Conservation (phyloP, 352 stramenopile species). For the Globisporangium emineosum region DNA sequence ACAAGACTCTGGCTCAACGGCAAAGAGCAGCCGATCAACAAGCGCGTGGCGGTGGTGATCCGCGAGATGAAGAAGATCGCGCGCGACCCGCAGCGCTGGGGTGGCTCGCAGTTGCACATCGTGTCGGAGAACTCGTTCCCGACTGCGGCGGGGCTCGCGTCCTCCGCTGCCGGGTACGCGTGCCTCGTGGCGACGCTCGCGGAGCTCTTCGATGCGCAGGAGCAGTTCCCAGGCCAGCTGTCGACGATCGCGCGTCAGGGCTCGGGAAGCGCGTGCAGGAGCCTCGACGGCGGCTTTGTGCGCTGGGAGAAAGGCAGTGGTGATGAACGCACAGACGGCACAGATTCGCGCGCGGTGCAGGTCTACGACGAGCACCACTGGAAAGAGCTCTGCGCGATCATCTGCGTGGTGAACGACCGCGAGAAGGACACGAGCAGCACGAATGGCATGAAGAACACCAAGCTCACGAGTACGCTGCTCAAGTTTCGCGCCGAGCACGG, state of each 20-base stretch:
- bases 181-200: constrained; percentile 90
- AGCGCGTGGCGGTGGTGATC: constrained; percentile 80
- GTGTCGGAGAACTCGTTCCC: constrained; percentile 98
- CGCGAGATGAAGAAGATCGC: constrained; percentile 59
- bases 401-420: constrained; percentile 95
- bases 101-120: constrained; percentile 84
- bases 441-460: constrained; percentile 93
- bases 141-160: constrained; percentile 96
- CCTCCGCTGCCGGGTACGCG: constrained; percentile 96
- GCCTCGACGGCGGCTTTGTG: constrained; percentile 96
- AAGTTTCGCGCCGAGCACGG: constrained; percentile 69
- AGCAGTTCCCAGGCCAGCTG: constrained; percentile 90
- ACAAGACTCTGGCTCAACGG: constrained; percentile 98
- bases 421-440: constrained; percentile 98
- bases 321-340: constrained; percentile 45
- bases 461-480: constrained; percentile 92
- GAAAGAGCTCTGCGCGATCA: constrained; percentile 92
- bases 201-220: constrained; percentile 83
- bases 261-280: constrained; percentile 94
- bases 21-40: constrained; percentile 73
- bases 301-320: constrained; percentile 93
- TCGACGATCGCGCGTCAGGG: constrained; percentile 93
- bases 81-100: constrained; percentile 14
- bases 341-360: constrained; percentile 64
- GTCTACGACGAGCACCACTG: constrained; percentile 90